These are phyloP conservation scores for Oenanthe sinensis DNA, from an alignment of 129 eudicot species.

Conservation along the genomic window DNA sequence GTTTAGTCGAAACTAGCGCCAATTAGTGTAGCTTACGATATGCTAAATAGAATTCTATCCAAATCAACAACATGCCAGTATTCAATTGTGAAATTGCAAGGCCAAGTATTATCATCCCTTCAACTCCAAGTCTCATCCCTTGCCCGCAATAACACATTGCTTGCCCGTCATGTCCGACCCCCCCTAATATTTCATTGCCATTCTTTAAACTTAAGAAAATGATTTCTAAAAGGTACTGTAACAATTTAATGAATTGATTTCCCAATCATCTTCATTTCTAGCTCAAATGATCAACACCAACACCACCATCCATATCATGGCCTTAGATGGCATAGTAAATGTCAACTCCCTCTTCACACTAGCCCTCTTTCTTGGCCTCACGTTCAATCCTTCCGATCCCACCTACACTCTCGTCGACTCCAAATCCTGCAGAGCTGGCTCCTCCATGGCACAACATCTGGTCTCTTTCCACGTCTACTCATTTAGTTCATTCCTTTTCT, in stretches of 20 bases:
- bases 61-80: neutral
- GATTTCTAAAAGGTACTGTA: neutral
- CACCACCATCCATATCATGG: slow-evolving; percentile 59
- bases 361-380: slow-evolving; percentile 56
- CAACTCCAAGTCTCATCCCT: slow-evolving; percentile 25
- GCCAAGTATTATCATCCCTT: neutral
- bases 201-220: neutral
- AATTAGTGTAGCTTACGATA: neutral
- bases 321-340: slow-evolving; percentile 59
- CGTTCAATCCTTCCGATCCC: slow-evolving; percentile 41
- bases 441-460: slow-evolving; percentile 34
- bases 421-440: slow-evolving; percentile 26
- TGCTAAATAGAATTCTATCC: neutral
- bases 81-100: neutral
- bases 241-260: neutral
- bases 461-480: slow-evolving; percentile 53
- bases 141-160: slow-evolving; percentile 11
- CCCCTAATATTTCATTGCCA: slow-evolving; percentile 15
- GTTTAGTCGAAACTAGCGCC: neutral
- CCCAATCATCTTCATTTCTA: neutral
- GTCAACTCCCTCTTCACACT: slow-evolving; percentile 65
- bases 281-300: slow-evolving; percentile 23
- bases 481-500: slow-evolving; percentile 61
- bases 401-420: slow-evolving; percentile 35
- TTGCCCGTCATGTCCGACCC: no score